A percentile compares a stretch with the other conserved stretches of the same genome.
These are phyloP conservation scores for Trichothecium roseum DNA, from an alignment of 2,329 filamentous ascomycete genomes.

Conservation along the genomic window DNA sequence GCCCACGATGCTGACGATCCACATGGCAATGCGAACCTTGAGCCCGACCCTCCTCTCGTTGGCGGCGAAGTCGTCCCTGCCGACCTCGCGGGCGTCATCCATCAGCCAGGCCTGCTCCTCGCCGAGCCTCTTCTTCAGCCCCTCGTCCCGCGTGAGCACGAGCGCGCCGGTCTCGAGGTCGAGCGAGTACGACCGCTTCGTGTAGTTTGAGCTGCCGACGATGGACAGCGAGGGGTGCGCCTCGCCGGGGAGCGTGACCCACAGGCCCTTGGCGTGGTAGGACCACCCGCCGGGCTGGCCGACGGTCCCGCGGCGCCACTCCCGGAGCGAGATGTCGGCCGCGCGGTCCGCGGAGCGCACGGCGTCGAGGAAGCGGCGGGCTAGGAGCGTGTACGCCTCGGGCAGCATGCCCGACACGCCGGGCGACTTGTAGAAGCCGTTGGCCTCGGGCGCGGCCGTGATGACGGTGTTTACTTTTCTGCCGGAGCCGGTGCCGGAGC, in stretches of 20 bases:
- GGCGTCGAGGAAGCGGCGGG: slow-evolving; percentile 65
- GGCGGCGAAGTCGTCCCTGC: slow-evolving; percentile 67
- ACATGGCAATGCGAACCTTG: slow-evolving; percentile 83
- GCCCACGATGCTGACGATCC: slow-evolving; percentile 78
- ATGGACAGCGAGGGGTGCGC: slow-evolving; percentile 65
- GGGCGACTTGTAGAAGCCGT: slow-evolving; percentile 84
- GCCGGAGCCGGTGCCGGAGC: slow-evolving; percentile 19
- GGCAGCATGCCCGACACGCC: slow-evolving; percentile 87
- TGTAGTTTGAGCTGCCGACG: slow-evolving; percentile 92
- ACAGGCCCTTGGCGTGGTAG: slow-evolving; percentile 94
- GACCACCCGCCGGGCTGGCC: slow-evolving; percentile 83
- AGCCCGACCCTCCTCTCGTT: slow-evolving; percentile 76
- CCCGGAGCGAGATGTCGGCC: slow-evolving; percentile 60
- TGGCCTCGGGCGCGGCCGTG: slow-evolving; percentile 85
- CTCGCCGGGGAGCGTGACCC: slow-evolving; percentile 65
- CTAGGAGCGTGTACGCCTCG: slow-evolving; percentile 82
- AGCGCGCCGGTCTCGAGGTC: slow-evolving; percentile 85
- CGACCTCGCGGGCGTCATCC: slow-evolving; percentile 58
- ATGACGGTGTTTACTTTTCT: slow-evolving; percentile 63
- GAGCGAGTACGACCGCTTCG: slow-evolving; percentile 81
- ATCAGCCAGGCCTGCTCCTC: slow-evolving; percentile 75
- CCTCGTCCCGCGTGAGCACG: slow-evolving; percentile 69
- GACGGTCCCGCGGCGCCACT: slow-evolving; percentile 79
- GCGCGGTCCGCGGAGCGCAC: slow-evolving; percentile 35
- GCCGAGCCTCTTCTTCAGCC: slow-evolving; percentile 60